Percentiles rank a stretch among this genome's conserved stretches.
Conservation (phyloP, 352 stramenopile genomes). For the Phytophthora megakarya region DNA sequence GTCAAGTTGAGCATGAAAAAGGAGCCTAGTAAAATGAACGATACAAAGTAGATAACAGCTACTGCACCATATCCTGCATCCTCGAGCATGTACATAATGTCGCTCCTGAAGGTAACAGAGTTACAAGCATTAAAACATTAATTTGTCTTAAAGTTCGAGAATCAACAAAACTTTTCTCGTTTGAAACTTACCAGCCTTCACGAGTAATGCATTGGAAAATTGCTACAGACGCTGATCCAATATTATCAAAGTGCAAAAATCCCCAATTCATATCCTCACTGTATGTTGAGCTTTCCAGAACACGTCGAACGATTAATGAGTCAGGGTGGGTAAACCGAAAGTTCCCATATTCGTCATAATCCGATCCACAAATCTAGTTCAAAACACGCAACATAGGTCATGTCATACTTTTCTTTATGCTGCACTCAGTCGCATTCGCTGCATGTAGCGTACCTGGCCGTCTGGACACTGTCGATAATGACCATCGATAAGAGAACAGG, state of each 20-base stretch:
- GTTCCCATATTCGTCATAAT: conserved; percentile 66
- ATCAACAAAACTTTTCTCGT: not conserved
- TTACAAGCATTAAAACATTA: conserved; percentile 2
- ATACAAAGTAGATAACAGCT: conserved; percentile 83
- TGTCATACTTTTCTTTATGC: not conserved
- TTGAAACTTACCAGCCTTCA: conserved; percentile 84
- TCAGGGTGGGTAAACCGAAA: conserved; percentile 68
- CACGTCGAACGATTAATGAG: conserved; percentile 35
- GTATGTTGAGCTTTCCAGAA: conserved; percentile 55
- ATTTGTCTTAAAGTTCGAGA: not conserved
- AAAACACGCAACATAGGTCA: conserved; percentile 1
- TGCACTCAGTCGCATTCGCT: not conserved
- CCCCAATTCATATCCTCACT: conserved; percentile 85
- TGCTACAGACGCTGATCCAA: conserved; percentile 75
- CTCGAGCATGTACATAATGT: conserved; percentile 75
- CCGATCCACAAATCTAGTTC: conserved; percentile 59
- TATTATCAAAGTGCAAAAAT: conserved; percentile 90
- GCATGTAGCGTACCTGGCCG: conserved; percentile 40
- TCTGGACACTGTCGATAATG: conserved; percentile 48
- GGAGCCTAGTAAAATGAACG: conserved; percentile 87
- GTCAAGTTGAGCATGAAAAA: conserved; percentile 93
- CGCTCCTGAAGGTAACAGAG: conserved; percentile 33
- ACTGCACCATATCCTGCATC: conserved; percentile 51
- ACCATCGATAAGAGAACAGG: conserved; percentile 54
- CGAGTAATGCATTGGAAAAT: conserved; percentile 93